A percentile compares a stretch with the other conserved stretches of the same genome.
phyloP scores from a whole-genome alignment of 306 rosid genomes.

The Quercus berberidifolia region DNA sequence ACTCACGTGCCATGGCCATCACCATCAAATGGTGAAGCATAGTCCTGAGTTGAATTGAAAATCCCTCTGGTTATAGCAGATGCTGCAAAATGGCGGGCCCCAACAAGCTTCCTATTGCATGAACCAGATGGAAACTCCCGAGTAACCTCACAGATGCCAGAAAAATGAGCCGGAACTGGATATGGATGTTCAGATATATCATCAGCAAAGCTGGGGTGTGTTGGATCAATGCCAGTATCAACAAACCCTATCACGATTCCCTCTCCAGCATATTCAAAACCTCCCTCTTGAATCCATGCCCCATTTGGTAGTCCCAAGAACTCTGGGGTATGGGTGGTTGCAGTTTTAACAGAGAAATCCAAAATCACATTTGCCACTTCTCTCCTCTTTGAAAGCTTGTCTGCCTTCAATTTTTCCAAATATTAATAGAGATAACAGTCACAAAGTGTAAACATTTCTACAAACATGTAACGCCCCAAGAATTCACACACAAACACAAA shows the following conservation, averaged over 20 bases:
- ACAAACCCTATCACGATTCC: constrained; percentile 85
- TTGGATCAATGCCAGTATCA: constrained; percentile 95
- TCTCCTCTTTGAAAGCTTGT: constrained; percentile 66
- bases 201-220: constrained; percentile 82
- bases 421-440: background rate
- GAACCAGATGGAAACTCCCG: constrained; percentile 96
- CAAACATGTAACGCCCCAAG: background rate
- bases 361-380: constrained; percentile 82
- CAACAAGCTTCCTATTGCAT: constrained; percentile 95
- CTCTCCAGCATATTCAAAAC: constrained; percentile 84
- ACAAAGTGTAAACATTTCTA: constrained; percentile 4
- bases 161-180: constrained; percentile 84
- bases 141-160: constrained; percentile 93
- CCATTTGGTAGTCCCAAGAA: constrained; percentile 93
- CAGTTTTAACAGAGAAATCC: constrained; percentile 93
- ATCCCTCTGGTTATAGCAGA: constrained; percentile 97
- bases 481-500: background rate
- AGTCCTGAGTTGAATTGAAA: constrained; percentile 80
- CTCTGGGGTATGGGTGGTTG: constrained; percentile 91
- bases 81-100: constrained; percentile 96
- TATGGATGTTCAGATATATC: constrained; percentile 36
- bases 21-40: constrained; percentile 94
- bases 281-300: constrained; percentile 88
- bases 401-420: constrained; percentile 50
- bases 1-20: constrained; percentile 99